A percentile compares a stretch with the other conserved stretches of the same genome.
Evolutionary conservation across 2,329 filamentous ascomycete genomes (phyloP).

Genomic region (Colletotrichum sansevieriae): DNA sequence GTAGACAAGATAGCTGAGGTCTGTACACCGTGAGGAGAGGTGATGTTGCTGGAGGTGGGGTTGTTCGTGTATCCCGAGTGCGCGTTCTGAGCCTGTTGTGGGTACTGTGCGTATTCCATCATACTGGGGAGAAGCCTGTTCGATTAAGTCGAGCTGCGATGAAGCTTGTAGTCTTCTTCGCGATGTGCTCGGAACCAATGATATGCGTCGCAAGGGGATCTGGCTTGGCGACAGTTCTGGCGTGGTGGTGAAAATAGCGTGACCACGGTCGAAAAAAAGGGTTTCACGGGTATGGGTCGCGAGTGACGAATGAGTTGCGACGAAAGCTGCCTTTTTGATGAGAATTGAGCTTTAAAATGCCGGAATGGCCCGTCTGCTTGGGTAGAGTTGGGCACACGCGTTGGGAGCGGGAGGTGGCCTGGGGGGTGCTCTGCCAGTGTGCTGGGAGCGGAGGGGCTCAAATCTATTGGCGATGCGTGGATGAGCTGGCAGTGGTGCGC

Average conservation of each 20-base stretch:
- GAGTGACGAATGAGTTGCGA: slow-evolving; percentile 42
- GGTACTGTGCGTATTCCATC: slow-evolving; percentile 84
- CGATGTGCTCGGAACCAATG: slow-evolving; percentile 43
- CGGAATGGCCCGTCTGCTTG: slow-evolving; percentile 50
- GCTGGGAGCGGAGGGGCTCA: slow-evolving; percentile 61
- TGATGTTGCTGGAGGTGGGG: slow-evolving; percentile 70
- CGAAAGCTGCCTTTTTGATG: slow-evolving; percentile 44
- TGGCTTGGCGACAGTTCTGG: slow-evolving; percentile 25
- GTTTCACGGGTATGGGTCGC: slow-evolving; percentile 40
- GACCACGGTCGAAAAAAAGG: slow-evolving; percentile 17
- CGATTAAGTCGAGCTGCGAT: slow-evolving; percentile 29
- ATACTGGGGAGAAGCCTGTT: slow-evolving; percentile 55
- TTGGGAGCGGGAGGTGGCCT: slow-evolving; percentile 58
- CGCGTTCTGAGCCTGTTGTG: slow-evolving; percentile 75
- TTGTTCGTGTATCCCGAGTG: slow-evolving; percentile 75
- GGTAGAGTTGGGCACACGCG: slow-evolving; percentile 61
- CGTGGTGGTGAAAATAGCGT: slow-evolving; percentile 28
- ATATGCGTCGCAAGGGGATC: slow-evolving; percentile 3
- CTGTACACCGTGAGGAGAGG: slow-evolving; percentile 79
- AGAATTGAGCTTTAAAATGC: slow-evolving; percentile 50
- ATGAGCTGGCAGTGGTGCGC: slow-evolving; percentile 72
- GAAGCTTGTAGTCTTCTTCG: slow-evolving; percentile 47
- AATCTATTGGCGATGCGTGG: slow-evolving; percentile 71
- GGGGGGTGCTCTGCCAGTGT: slow-evolving; percentile 57
- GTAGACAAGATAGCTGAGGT: slow-evolving; percentile 85